Conservation (phyloP, 768 basidiomycete species). For the Pisolithus orientalis region DNA sequence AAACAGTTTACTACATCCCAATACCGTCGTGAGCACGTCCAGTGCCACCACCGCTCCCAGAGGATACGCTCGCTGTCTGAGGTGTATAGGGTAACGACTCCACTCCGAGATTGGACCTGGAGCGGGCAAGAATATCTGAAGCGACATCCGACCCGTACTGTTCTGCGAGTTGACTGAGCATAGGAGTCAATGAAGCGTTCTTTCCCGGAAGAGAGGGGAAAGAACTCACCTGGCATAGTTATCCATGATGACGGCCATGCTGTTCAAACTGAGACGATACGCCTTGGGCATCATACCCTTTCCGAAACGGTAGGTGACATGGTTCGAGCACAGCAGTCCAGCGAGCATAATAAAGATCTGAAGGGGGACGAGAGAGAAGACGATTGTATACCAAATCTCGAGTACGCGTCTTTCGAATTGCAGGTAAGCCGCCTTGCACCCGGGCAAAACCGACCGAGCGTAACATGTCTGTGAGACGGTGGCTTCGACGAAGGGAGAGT, state of each 20-base stretch:
- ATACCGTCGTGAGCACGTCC: no score
- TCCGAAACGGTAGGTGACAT: conserved; percentile 82
- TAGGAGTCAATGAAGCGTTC: no score
- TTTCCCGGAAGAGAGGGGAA: neutral
- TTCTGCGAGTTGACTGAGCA: conserved; percentile 59
- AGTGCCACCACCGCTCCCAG: neutral
- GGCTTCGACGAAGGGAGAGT: conserved; percentile 73
- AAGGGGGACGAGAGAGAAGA: conserved; percentile 62
- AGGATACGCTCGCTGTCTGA: neutral
- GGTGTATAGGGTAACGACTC: conserved; percentile 21
- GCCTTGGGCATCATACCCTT: conserved; percentile 87
- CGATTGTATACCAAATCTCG: conserved; percentile 56
- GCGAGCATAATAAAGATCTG: conserved; percentile 63
- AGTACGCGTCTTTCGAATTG: conserved; percentile 51
- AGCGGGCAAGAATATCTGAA: conserved; percentile 49
- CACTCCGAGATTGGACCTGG: conserved; percentile 45
- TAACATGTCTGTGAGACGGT: conserved; percentile 72
- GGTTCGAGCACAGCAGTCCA: conserved; percentile 69
- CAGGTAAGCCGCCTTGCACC: conserved; percentile 65
- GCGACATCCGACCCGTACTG: conserved; percentile 66
- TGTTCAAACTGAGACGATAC: conserved; percentile 65
- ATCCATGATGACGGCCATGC: conserved; percentile 82
- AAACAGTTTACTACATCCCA: no score
- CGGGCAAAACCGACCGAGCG: conserved; percentile 60
- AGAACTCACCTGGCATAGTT: conserved; percentile 66